Evolutionary conservation across 83 land plant genomes (phyloP), one percentile per base, ranked within the genome.

Genomic region (Isoetes engelmannii): DNA sequence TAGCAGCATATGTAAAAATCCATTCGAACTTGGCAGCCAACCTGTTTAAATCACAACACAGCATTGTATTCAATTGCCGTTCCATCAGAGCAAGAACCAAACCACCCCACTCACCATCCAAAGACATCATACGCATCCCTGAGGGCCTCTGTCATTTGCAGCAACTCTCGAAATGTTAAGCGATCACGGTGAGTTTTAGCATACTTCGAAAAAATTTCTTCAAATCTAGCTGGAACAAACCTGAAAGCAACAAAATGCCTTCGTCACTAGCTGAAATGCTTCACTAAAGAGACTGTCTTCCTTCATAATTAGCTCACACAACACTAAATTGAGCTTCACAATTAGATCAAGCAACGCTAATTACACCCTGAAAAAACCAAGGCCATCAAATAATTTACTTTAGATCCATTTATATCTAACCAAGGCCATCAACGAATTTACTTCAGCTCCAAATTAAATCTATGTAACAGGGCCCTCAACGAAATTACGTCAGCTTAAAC

Each of bases 11-110:
- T 17, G 87, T 56, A 9, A 77, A 7, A 0, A 49, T 48, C 92
- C 95, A 89, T 78, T 89, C 92, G 37, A 79, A 46, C 80, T 85
- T 85, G 3, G 47, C 48, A 6, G 84, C 86, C 49, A 68, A 17
- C 88, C 89, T 86, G 72, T 63, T 20, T 10, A 69, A 69, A 19
- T 47, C 1, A 41, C 15, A 43, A 44, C 3, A 12, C 55, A 1
- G 55, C 44, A 64, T 64, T 7, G 37, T 41, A 41, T 8, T 64
- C 1, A 7, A 8, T 64, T 44, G 3, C 37, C 4, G 1, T 64
- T 59, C 62, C 62, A 7, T 15, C 10, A 44, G 0, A 64, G 8
- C 37, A 28, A 28, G 42, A 64, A 15, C 3, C 0, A 21, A 17
- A 7, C n/a, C 42, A 43, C 13, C n/a, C 6, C 49, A 17, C 13